A percentile compares a stretch with the other conserved stretches of the same genome.
These are phyloP conservation scores for Verticillium albo-atrum DNA, from an alignment of 2,329 filamentous ascomycete species.

Conservation along the genomic window DNA sequence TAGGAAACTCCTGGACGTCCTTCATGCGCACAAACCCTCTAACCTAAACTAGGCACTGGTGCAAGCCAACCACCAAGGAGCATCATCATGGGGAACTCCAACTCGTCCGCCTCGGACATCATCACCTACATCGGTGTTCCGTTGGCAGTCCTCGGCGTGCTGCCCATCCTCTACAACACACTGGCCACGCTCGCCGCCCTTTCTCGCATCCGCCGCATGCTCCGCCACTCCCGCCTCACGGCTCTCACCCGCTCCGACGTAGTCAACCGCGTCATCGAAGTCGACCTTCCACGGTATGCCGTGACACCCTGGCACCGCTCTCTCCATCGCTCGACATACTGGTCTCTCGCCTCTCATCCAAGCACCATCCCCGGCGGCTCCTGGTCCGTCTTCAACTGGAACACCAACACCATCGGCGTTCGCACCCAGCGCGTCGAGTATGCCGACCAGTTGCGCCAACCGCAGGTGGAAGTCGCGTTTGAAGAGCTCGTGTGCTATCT, in stretches of 20 bases:
- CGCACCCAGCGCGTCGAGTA: constrained; percentile 62
- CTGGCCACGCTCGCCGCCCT: constrained; percentile 54
- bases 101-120: constrained; percentile 1
- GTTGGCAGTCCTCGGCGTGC: constrained; percentile 52
- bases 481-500: constrained; percentile 58
- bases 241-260: constrained; percentile 60
- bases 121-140: constrained; percentile 28
- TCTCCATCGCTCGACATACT: constrained; percentile 50
- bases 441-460: constrained; percentile 48
- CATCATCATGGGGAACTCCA: not conserved
- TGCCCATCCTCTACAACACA: constrained; percentile 64
- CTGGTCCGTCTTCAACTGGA: constrained; percentile 65
- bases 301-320: constrained; percentile 57
- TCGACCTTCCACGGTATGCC: constrained; percentile 60
- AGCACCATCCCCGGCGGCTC: constrained; percentile 54
- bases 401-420: constrained; percentile 55
- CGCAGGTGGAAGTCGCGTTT: constrained; percentile 49
- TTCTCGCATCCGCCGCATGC: constrained; percentile 54
- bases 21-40: no score
- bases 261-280: constrained; percentile 62
- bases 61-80: no score
- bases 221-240: constrained; percentile 50
- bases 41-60: no score
- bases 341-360: constrained; percentile 46
- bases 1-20: no score